Base-by-base conservation (phyloP, 352 stramenopile genomes). In the Globisporangium okanoganense region DNA sequence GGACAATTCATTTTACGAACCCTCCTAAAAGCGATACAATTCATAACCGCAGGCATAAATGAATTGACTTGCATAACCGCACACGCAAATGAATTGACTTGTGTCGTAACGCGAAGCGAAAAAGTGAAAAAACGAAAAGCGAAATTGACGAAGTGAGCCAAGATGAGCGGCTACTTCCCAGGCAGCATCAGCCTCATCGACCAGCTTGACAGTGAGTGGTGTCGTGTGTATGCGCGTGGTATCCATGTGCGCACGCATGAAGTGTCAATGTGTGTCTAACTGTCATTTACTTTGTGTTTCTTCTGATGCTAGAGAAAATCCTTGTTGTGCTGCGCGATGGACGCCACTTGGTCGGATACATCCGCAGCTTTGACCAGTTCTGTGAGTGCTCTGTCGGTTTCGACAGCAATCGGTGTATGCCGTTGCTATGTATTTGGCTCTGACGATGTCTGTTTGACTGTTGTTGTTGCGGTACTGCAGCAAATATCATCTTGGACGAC, bases 401-500 rank as follows among this genome's bases (percentile, higher is more conserved):
- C 16, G 5, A 20, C 10, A 18, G 20, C 31, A 22, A 8, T 14
- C 20, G 20, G 1, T 33, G 12, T 13, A 2, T 24, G 3, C 24
- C 18, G 13, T 35, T 50, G 12, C 27, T n/a, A 20, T 22, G 35
- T 4, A 20, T 10, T n/a, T 33, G 33, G 24, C 2, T 45, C 51
- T 45, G 13, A 45, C 33, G 14, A 10, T 5, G 8, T 20, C 4
- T 47, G 14, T n/a, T 24, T 31, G 35, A 1, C 12, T 50, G 20
- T 41, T 41, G 12, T 22, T 54, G 38, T 25, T 40, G 40, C 40
- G 38, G 14, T 64, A n/a, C 10, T 49, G 40, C 62, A 95, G 86
- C 87, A 25, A 99, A 99, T 72, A 97, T 99, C 67, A 96, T 99
- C 53, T 72, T 99, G 24, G 88, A 98, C 72, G 92, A 98, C 69